Percentiles rank a stretch among this genome's conserved stretches.
Conservation (phyloP, 2,329 filamentous ascomycete species). For the Diaporthe amygdali region DNA sequence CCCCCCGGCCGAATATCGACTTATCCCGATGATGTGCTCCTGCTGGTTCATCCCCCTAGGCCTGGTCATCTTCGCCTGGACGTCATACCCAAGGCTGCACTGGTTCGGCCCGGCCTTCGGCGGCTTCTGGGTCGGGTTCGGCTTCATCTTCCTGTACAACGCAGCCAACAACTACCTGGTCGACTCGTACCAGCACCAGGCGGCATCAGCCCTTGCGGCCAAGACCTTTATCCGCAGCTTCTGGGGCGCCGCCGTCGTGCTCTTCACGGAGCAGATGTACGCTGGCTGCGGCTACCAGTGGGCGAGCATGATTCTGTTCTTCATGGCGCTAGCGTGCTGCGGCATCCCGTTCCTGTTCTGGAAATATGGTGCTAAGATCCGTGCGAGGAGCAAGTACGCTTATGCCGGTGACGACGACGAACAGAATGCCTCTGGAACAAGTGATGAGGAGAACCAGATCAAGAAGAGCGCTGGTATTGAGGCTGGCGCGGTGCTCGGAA, state of each 20-base stretch:
- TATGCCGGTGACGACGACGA: conserved; percentile 65
- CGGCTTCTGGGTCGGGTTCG: conserved; percentile 76
- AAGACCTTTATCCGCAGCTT: conserved; percentile 82
- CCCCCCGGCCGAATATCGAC: conserved; percentile 77
- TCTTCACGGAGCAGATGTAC: conserved; percentile 87
- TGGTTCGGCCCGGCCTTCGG: conserved; percentile 78
- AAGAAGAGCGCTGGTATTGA: conserved; percentile 1
- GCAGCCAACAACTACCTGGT: conserved; percentile 76
- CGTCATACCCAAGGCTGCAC: conserved; percentile 66
- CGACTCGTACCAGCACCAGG: conserved; percentile 71
- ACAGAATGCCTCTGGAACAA: conserved; percentile 24
- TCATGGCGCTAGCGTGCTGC: conserved; percentile 79
- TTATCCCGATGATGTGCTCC: conserved; percentile 82
- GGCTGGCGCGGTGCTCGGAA: background rate
- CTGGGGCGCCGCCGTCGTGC: conserved; percentile 78
- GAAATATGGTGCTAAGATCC: conserved; percentile 74
- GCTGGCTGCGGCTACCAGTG: conserved; percentile 74
- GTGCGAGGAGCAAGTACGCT: conserved; percentile 73
- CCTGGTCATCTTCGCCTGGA: conserved; percentile 65
- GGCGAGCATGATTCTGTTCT: conserved; percentile 75
- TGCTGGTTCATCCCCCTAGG: conserved; percentile 74
- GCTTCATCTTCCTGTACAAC: conserved; percentile 86
- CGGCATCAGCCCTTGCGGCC: conserved; percentile 79
- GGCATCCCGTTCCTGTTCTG: conserved; percentile 85
- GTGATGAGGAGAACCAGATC: conserved; percentile 43